Evolutionary conservation across 2,329 filamentous ascomycete genomes (phyloP).

Genomic region (Chalaropsis ovoidea): DNA sequence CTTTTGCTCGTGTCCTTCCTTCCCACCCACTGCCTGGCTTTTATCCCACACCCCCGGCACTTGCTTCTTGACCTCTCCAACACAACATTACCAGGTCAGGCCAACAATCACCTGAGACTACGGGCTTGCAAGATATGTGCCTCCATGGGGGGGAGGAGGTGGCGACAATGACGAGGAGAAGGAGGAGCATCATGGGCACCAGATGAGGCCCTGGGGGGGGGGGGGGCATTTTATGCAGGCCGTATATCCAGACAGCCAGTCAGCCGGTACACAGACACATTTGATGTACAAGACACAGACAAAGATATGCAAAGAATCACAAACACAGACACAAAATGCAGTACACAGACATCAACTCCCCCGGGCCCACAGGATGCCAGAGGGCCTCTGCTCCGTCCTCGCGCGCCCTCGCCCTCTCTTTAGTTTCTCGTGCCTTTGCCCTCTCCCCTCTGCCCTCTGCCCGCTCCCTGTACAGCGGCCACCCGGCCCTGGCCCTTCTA

Average conservation of each 20-base stretch:
- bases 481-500: neutral
- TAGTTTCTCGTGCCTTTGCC: neutral
- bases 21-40: neutral
- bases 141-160: neutral
- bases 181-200: neutral
- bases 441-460: neutral
- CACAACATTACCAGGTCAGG: neutral
- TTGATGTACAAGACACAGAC: conserved; percentile 11
- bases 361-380: conserved; percentile 3
- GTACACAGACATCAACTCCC: conserved; percentile 10
- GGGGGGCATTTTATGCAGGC: neutral
- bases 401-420: neutral
- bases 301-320: conserved; percentile 12
- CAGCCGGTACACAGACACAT: neutral
- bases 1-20: neutral
- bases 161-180: neutral
- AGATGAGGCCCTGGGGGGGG: neutral
- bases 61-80: neutral
- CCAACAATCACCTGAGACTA: neutral
- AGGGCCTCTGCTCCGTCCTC: neutral
- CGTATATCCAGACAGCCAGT: neutral
- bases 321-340: neutral
- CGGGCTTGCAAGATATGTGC: neutral
- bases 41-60: neutral
- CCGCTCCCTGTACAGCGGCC: neutral